A percentile compares a stretch with the other conserved stretches of the same genome.
Evolutionary conservation across 345 rosid species (phyloP).

Genomic region (Xanthoceras sorbifolium): DNA sequence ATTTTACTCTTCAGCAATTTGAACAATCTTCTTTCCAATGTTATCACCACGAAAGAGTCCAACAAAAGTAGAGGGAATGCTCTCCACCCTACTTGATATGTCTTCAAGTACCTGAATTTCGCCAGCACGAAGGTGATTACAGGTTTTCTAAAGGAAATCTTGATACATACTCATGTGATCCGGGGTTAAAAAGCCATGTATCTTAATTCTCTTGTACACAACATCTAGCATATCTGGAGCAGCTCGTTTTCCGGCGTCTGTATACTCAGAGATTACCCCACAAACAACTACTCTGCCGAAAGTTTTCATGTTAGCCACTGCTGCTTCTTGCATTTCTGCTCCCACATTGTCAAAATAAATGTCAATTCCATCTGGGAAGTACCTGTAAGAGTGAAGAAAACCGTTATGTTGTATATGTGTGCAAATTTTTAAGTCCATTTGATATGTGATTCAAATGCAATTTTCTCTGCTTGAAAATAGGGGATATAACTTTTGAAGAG

Average conservation of each 20-base stretch:
- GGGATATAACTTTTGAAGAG: too few species aligned
- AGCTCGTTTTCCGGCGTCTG: constrained; percentile 28
- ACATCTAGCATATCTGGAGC: constrained; percentile 42
- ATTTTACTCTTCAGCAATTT: too few species aligned
- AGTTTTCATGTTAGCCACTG: constrained; percentile 47
- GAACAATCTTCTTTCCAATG: too few species aligned
- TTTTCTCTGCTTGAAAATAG: too few species aligned
- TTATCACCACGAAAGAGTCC: constrained; percentile 42
- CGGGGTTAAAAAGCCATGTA: constrained; percentile 40
- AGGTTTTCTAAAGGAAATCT: constrained; percentile 45
- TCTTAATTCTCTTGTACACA: constrained; percentile 45
- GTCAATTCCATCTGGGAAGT: constrained; percentile 57
- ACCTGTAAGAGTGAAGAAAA: constrained; percentile 36
- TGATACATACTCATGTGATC: constrained; percentile 32
- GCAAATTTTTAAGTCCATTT: too few species aligned
- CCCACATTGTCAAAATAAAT: constrained; percentile 65
- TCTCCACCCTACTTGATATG: constrained; percentile 47
- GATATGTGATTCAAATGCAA: too few species aligned
- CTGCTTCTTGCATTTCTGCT: constrained; percentile 54
- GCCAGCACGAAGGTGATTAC: too few species aligned
- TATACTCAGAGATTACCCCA: constrained; percentile 55
- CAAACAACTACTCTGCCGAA: constrained; percentile 52
- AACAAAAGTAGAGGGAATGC: constrained; percentile 48
- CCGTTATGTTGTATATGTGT: too few species aligned
- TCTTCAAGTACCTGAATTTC: constrained; percentile 48